Evolutionary conservation across 2,329 filamentous ascomycete genomes (phyloP).

Genomic region (Colletotrichum sojae): DNA sequence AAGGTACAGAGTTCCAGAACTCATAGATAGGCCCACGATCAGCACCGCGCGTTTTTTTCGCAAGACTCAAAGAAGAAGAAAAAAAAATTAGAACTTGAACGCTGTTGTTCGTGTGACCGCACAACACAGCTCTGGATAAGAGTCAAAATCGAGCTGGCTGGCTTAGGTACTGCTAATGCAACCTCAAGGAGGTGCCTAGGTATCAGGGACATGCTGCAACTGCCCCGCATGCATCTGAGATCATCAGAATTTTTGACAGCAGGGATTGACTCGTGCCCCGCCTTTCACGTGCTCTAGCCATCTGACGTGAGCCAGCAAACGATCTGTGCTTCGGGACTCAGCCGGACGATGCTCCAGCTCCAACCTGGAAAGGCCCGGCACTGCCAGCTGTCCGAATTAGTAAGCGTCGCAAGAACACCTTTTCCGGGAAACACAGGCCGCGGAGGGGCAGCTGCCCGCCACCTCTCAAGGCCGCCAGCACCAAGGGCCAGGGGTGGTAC

Average conservation of each 20-base stretch:
- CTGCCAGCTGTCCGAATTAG: not conserved
- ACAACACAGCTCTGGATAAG: conserved; percentile 5
- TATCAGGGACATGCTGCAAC: conserved; percentile 15
- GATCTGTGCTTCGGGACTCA: conserved; percentile 25
- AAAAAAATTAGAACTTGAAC: conserved; percentile 1
- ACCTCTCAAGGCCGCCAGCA: not conserved
- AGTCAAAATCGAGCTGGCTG: conserved; percentile 13
- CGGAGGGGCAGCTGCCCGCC: not conserved
- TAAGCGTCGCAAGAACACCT: conserved; percentile 22
- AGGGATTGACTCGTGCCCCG: conserved; percentile 38
- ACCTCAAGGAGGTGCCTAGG: not conserved
- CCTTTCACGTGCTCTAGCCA: conserved; percentile 37
- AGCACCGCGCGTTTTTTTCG: conserved; percentile 7
- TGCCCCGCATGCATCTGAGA: conserved; percentile 41
- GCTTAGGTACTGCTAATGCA: not conserved
- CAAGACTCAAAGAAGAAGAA: conserved; percentile 23
- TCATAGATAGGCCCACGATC: conserved; percentile 25
- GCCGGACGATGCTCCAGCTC: conserved; percentile 9
- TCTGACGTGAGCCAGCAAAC: not conserved
- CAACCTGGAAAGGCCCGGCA: not conserved
- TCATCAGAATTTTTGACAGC: conserved; percentile 40
- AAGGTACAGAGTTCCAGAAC: not conserved
- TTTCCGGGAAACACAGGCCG: conserved; percentile 12
- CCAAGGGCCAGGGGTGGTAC: conserved; percentile 15
- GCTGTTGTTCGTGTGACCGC: not conserved